Evolutionary conservation across 2,329 filamentous ascomycete genomes (phyloP).

Genomic region (Alternaria alternata): DNA sequence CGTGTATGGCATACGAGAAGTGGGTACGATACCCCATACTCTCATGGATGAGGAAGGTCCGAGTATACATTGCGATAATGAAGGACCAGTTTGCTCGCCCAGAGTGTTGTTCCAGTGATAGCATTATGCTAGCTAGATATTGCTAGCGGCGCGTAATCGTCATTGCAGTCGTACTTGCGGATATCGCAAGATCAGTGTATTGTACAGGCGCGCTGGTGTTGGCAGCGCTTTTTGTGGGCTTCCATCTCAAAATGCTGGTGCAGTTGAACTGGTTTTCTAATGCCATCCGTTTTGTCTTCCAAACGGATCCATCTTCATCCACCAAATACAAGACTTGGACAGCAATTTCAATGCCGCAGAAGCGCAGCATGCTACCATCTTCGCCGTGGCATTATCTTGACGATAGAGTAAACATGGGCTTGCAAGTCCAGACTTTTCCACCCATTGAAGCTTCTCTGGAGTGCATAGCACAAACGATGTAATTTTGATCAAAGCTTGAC

Average conservation of each 20-base stretch:
- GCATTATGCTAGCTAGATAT: conserved; percentile 25
- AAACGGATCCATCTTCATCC: not conserved
- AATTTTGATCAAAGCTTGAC: not conserved
- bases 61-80: conserved; percentile 16
- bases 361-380: not conserved
- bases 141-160: conserved; percentile 24
- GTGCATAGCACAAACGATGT: not conserved
- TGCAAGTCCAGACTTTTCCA: conserved; percentile 5
- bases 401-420: not conserved
- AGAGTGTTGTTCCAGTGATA: conserved; percentile 21
- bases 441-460: not conserved
- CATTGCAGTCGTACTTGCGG: conserved; percentile 28
- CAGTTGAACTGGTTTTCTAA: conserved; percentile 4
- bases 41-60: conserved; percentile 30
- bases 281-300: not conserved
- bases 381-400: not conserved
- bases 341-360: not conserved
- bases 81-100: conserved; percentile 18
- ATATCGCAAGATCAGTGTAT: conserved; percentile 27
- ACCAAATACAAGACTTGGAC: conserved; percentile 1
- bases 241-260: not conserved
- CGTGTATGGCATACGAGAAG: conserved; percentile 13
- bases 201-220: conserved; percentile 29
- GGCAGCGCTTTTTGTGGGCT: not conserved
- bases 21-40: conserved; percentile 15